A percentile compares a stretch with the other conserved stretches of the same genome.
Evolutionary conservation across 1,284 basidiomycete species (phyloP).

Genomic region (Kwoniella shivajii): DNA sequence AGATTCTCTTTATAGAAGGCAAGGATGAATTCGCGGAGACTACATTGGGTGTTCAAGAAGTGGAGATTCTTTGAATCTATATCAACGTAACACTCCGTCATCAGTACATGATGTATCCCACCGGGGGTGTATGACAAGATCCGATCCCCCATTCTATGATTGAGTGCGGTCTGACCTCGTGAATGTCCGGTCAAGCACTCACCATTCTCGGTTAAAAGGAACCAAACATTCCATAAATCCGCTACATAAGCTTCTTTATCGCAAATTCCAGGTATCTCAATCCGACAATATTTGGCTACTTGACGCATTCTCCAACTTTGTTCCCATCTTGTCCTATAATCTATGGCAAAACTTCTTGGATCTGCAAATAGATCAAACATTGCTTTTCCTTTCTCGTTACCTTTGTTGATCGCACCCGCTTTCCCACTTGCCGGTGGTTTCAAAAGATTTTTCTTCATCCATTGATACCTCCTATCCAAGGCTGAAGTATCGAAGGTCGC

Average conservation of each 20-base stretch:
- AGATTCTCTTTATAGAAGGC: constrained; percentile 51
- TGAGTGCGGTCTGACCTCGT: no score
- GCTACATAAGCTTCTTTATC: constrained; percentile 32
- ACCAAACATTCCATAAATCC: constrained; percentile 55
- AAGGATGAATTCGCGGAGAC: constrained; percentile 44
- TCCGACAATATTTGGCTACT: constrained; percentile 31
- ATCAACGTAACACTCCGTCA: not conserved
- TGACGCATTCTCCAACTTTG: constrained; percentile 43
- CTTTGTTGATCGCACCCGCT: not conserved
- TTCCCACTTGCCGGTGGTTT: constrained; percentile 3
- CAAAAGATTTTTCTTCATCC: constrained; percentile 38
- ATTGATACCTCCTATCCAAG: constrained; percentile 43
- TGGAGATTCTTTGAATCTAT: constrained; percentile 53
- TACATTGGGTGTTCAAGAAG: constrained; percentile 48
- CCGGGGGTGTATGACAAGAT: not conserved
- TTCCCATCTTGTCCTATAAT: constrained; percentile 48
- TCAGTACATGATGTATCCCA: no score
- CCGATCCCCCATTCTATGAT: no score
- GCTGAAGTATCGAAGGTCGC: constrained; percentile 52
- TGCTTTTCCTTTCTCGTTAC: constrained; percentile 13
- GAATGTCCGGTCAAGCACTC: no score
- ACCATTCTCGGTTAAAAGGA: constrained; percentile 57
- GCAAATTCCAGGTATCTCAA: constrained; percentile 36
- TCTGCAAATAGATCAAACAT: constrained; percentile 39
- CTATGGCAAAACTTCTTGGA: constrained; percentile 45